Conservation (phyloP, 2,329 filamentous ascomycete species). For the Botrytis fabae region DNA sequence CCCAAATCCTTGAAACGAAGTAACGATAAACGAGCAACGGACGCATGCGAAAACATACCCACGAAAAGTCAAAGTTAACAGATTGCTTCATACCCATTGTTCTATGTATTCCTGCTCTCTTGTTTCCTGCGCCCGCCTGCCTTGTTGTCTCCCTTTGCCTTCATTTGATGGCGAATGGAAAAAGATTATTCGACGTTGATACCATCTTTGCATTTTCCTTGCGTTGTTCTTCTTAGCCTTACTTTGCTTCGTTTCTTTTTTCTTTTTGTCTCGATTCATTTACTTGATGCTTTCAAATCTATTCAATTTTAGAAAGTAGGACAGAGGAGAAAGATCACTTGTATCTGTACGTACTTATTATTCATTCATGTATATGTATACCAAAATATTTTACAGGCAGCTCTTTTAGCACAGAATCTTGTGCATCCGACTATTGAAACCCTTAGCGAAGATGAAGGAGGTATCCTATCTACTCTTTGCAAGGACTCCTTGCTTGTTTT, state of each 20-base stretch:
- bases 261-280: neutral
- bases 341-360: conserved; percentile 15
- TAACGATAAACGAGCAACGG: conserved; percentile 26
- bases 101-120: conserved; percentile 17
- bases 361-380: conserved; percentile 17
- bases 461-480: conserved; percentile 24
- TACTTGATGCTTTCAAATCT: conserved; percentile 1
- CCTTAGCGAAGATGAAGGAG: neutral
- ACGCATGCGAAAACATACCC: conserved; percentile 19
- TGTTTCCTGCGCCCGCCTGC: conserved; percentile 18
- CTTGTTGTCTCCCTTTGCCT: conserved; percentile 8
- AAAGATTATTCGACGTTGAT: conserved; percentile 10
- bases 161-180: conserved; percentile 6
- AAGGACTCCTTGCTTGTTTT: conserved; percentile 32
- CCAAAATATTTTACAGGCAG: neutral
- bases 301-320: neutral
- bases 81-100: conserved; percentile 21
- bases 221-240: conserved; percentile 3
- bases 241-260: neutral
- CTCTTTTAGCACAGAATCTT: neutral
- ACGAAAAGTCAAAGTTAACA: conserved; percentile 20
- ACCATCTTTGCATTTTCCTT: conserved; percentile 21
- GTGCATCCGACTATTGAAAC: neutral
- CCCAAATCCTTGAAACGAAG: conserved; percentile 20
- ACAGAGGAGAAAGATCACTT: neutral